phyloP scores from a whole-genome alignment of 257 asterid genomes.

The Solanum pimpinellifolium region DNA sequence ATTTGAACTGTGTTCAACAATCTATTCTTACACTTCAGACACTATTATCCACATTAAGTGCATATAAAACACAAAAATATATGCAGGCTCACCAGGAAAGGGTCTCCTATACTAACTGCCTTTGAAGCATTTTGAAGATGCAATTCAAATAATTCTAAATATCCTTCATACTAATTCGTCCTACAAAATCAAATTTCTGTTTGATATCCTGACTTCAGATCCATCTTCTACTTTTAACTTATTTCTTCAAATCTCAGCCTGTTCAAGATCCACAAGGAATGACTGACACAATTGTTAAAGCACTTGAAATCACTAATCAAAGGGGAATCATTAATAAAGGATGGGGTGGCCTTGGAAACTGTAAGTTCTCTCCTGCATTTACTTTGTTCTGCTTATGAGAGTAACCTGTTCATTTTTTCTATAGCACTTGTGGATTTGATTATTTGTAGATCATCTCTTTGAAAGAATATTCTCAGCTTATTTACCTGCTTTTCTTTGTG shows the following conservation, averaged over 20 bases:
- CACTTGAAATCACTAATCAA: constrained; percentile 66
- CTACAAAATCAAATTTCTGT: neutral
- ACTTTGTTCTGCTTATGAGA: neutral
- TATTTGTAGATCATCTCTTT: neutral
- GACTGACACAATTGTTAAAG: constrained; percentile 66
- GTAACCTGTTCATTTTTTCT: neutral
- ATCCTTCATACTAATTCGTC: neutral
- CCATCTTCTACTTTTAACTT: neutral
- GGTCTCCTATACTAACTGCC: neutral
- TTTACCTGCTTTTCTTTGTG: neutral
- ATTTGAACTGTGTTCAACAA: neutral
- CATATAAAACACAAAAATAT: neutral
- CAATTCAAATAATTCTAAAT: neutral
- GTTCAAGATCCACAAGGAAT: constrained; percentile 76
- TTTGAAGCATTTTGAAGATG: neutral
- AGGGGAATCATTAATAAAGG: constrained; percentile 93
- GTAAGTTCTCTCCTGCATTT: constrained; percentile 21
- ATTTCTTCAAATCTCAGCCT: constrained; percentile 41
- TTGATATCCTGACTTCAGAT: neutral
- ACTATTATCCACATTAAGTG: neutral
- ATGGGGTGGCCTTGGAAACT: constrained; percentile 89
- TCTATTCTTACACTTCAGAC: neutral
- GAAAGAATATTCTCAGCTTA: neutral
- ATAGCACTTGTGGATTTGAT: neutral
- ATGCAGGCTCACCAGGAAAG: neutral